Conservation (phyloP, 139 green algal genomes). For the Coccomyxa sp. region DNA sequence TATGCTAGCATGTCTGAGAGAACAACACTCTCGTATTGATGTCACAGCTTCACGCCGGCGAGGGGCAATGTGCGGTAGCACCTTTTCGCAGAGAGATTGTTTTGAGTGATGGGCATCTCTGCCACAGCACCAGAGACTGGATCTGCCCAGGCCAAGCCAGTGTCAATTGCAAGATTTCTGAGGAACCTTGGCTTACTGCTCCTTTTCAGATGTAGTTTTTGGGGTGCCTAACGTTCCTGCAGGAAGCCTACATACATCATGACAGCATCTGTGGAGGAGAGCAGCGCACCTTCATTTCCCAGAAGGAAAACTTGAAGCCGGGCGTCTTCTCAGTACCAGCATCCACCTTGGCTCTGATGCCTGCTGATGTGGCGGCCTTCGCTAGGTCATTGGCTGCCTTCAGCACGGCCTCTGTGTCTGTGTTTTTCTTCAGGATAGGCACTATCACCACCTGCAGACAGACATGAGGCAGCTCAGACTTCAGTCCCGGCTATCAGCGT, state of each 20-base stretch:
- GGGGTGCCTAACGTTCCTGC: too few relatives aligned
- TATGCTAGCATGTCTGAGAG: too few relatives aligned
- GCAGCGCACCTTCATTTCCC: slow-evolving; percentile 80
- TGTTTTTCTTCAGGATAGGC: slow-evolving; percentile 89
- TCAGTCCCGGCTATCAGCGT: not conserved
- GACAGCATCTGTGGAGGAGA: not conserved
- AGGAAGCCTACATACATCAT: too few relatives aligned
- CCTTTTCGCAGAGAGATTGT: too few relatives aligned
- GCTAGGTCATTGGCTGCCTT: slow-evolving; percentile 51
- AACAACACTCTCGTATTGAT: too few relatives aligned
- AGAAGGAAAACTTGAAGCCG: slow-evolving; percentile 97
- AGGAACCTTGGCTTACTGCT: too few relatives aligned
- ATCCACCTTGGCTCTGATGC: slow-evolving; percentile 88
- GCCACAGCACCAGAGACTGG: too few relatives aligned
- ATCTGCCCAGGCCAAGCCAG: not conserved
- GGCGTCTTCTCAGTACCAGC: slow-evolving; percentile 66
- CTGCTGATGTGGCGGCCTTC: slow-evolving; percentile 47
- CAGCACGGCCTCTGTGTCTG: slow-evolving; percentile 62
- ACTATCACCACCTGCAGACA: slow-evolving; percentile 85
- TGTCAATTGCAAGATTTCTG: too few relatives aligned
- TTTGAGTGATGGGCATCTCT: too few relatives aligned
- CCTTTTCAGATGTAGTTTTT: too few relatives aligned
- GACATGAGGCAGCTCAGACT: not conserved
- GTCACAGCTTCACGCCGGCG: too few relatives aligned
- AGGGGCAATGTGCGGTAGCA: too few relatives aligned